phyloP scores from a whole-genome alignment of 2,329 filamentous ascomycete genomes.

The Byssothecium circinans region DNA sequence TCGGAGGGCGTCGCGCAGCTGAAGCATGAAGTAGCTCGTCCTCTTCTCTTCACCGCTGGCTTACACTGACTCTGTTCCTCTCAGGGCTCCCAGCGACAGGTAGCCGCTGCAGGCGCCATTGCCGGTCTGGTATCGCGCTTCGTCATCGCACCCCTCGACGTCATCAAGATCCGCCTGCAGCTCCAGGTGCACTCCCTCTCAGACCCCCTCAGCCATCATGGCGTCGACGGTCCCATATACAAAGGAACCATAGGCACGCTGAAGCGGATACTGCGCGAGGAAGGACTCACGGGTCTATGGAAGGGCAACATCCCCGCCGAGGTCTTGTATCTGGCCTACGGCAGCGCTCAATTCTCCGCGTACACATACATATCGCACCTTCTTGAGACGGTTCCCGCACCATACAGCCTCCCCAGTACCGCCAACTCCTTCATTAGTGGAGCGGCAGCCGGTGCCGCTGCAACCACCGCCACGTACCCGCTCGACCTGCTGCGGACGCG shows the following conservation, averaged over 20 bases:
- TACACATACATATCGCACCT: slow-evolving; percentile 76
- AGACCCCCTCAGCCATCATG: slow-evolving; percentile 64
- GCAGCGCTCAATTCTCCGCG: slow-evolving; percentile 83
- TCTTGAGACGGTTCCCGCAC: slow-evolving; percentile 57
- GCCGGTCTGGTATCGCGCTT: slow-evolving; percentile 92
- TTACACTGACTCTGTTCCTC: slow-evolving; percentile 14
- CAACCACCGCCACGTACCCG: slow-evolving; percentile 85
- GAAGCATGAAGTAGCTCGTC: slow-evolving; percentile 65
- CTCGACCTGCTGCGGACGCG: slow-evolving; percentile 90
- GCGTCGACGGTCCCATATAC: slow-evolving; percentile 57
- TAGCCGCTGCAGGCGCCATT: slow-evolving; percentile 65
- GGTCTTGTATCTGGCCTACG: slow-evolving; percentile 89
- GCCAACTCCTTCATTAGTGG: slow-evolving; percentile 81
- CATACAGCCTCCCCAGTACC: slow-evolving; percentile 61
- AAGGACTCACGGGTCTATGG: slow-evolving; percentile 86
- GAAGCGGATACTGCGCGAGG: slow-evolving; percentile 72
- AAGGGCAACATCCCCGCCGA: slow-evolving; percentile 98
- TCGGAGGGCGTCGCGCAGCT: slow-evolving; percentile 64
- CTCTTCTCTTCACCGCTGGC: not conserved
- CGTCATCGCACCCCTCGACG: slow-evolving; percentile 91
- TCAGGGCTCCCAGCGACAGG: slow-evolving; percentile 67
- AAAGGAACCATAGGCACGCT: slow-evolving; percentile 78
- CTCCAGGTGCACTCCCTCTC: slow-evolving; percentile 84
- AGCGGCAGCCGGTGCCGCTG: slow-evolving; percentile 76
- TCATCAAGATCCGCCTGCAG: slow-evolving; percentile 96